These are phyloP conservation scores for Eucalyptus pauciflora DNA, from an alignment of 345 rosid species.

Conservation along the genomic window DNA sequence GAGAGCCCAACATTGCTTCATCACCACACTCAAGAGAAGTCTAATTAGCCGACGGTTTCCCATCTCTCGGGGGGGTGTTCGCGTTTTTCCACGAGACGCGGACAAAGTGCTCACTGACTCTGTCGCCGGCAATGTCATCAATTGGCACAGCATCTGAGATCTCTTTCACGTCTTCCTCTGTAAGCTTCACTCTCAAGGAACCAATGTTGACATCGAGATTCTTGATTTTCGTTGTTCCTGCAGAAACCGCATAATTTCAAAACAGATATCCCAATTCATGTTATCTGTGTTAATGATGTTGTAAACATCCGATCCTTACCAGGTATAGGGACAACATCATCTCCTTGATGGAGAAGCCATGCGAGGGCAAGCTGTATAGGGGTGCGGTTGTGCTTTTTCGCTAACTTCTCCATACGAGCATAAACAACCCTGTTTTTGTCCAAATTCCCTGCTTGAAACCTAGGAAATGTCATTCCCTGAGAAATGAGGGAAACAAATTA, in stretches of 20 bases:
- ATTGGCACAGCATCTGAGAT: slow-evolving; percentile 13
- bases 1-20: not conserved
- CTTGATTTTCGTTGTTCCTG: slow-evolving; percentile 17
- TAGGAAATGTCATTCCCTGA: not conserved
- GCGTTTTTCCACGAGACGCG: slow-evolving; percentile 5
- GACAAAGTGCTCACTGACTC: not conserved
- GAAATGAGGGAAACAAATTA: not conserved
- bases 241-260: not conserved
- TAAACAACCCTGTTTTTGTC: slow-evolving; percentile 18
- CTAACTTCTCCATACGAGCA: slow-evolving; percentile 6
- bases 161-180: slow-evolving; percentile 18
- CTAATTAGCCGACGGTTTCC: not conserved
- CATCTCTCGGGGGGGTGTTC: slow-evolving; percentile 6
- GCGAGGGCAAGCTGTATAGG: slow-evolving; percentile 31
- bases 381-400: slow-evolving; percentile 9
- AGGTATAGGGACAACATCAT: slow-evolving; percentile 30
- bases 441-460: slow-evolving; percentile 15
- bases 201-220: slow-evolving; percentile 11
- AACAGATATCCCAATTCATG: not conserved
- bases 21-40: not conserved
- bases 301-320: not conserved
- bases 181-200: slow-evolving; percentile 20
- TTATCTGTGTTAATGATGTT: not conserved
- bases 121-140: slow-evolving; percentile 10
- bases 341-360: slow-evolving; percentile 30